Evolutionary conservation across 352 stramenopile genomes (phyloP).

Genomic region (Globisporangium echinulatum): DNA sequence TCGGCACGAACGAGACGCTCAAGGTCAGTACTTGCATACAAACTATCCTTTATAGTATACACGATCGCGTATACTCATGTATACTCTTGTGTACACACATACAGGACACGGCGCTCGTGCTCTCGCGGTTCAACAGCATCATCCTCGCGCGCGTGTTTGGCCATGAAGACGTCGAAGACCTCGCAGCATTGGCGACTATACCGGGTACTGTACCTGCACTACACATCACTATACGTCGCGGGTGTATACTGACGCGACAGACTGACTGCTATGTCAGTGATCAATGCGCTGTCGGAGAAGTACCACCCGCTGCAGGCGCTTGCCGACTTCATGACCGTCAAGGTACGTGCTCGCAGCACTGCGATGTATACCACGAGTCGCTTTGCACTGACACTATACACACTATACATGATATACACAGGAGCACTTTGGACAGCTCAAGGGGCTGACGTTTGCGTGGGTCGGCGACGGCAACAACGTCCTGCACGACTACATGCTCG

Average conservation of each 20-base stretch:
- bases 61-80: too few species aligned
- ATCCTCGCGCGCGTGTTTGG: constrained; percentile 95
- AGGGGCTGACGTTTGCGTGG: constrained; percentile 94
- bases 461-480: constrained; percentile 99
- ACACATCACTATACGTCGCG: too few species aligned
- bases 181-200: constrained; percentile 87
- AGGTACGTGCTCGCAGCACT: constrained; percentile 31
- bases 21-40: constrained; percentile 24
- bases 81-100: neutral
- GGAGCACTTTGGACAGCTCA: constrained; percentile 80
- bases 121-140: constrained; percentile 94
- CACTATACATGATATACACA: neutral
- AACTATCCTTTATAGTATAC: too few species aligned
- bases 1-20: constrained; percentile 97
- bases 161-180: constrained; percentile 86
- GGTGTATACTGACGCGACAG: neutral
- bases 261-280: constrained; percentile 52
- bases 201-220: constrained; percentile 28
- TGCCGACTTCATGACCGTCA: constrained; percentile 96
- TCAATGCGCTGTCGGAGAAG: constrained; percentile 97
- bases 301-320: constrained; percentile 98
- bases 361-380: too few species aligned
- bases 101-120: constrained; percentile 74
- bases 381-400: too few species aligned
- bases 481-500: constrained; percentile 96